Conservation (phyloP, 495 filamentous ascomycete species). For the Glonium stellatum region DNA sequence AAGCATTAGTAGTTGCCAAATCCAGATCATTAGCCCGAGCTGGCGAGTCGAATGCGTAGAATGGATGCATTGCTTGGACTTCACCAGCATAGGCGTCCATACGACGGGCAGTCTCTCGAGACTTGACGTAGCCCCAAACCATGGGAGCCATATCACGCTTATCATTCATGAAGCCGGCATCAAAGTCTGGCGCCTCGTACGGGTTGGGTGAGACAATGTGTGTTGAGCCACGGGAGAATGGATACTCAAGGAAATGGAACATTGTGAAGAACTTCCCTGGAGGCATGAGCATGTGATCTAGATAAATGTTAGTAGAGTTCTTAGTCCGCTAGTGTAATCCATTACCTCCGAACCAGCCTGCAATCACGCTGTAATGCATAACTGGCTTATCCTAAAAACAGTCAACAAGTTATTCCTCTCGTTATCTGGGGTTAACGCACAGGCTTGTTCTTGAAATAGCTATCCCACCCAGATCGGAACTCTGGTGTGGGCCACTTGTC, state of each 20-base stretch:
- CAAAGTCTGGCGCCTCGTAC: conserved; percentile 71
- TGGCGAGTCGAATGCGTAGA: conserved; percentile 60
- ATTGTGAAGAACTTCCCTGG: conserved; percentile 80
- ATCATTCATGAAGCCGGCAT: conserved; percentile 81
- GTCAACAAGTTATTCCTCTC: background rate
- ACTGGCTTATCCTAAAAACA: conserved; percentile 60
- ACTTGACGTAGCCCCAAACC: conserved; percentile 83
- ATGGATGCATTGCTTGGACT: conserved; percentile 48
- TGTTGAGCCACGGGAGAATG: conserved; percentile 67
- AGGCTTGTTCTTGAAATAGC: conserved; percentile 77
- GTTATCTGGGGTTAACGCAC: background rate
- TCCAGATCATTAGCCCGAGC: conserved; percentile 67
- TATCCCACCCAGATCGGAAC: conserved; percentile 65
- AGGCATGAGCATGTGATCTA: conserved; percentile 41
- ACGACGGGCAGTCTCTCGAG: conserved; percentile 69
- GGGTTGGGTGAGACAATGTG: conserved; percentile 66
- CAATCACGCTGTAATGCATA: conserved; percentile 54
- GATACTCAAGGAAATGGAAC: conserved; percentile 83
- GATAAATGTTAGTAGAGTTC: background rate
- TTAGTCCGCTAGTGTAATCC: background rate
- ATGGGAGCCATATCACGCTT: conserved; percentile 75
- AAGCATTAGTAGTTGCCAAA: conserved; percentile 63
- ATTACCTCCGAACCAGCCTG: conserved; percentile 34
- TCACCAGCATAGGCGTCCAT: conserved; percentile 77
- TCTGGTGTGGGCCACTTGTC: conserved; percentile 46